Base-by-base conservation (phyloP, 177 flowering plant species). In the Vitis hybrid region DNA sequence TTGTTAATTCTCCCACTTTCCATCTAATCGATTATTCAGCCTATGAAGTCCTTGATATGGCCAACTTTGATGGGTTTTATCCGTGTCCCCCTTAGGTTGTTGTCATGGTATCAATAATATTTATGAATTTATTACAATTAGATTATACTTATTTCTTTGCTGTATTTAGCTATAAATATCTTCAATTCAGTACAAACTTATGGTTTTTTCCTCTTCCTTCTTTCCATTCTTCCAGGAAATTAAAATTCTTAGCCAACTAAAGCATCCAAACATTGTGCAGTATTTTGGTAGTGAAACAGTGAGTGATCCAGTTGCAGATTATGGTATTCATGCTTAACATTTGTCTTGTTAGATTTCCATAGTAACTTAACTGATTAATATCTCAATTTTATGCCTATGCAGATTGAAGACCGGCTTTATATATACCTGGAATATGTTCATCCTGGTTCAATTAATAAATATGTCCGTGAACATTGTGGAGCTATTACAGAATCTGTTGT, bases 281-380 rank as follows among this genome's bases (percentile, higher is more conserved):
- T 95, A 95, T 78, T 95, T 86, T 87, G 99, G 99, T 65, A 91
- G 99, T 82, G 95, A 93, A 84, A 85, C 86, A 72, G 99, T 95
- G 75, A 86, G 99, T 82, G 30, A 10, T 73, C 32, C 56, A 7
- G 15, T 52, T 63, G 49, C 52, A 9, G 58, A 51, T 53, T 59
- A 14, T 65, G 9, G 51, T 52, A 8, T 61, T 32, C 9, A 32
- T 24, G 9, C 24, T 56, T 55, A 41, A 13, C 48, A 4, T 41
- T 46, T 46, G 11, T 21, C n/a, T 56, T 67, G 41, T 61, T 68
- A 27, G 18, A 35, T 58, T 11, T 11, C 3, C 1, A 2, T 63
- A 6, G 10, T 63, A 11, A 30, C 66, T 55, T 4, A 30, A 59
- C 21, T 10, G 48, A 27, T 46, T 5, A 3, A 41, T 2, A 65